These are phyloP conservation scores for Rhododendron henanense DNA, from an alignment of 148 eudicot species.

Conservation along the genomic window DNA sequence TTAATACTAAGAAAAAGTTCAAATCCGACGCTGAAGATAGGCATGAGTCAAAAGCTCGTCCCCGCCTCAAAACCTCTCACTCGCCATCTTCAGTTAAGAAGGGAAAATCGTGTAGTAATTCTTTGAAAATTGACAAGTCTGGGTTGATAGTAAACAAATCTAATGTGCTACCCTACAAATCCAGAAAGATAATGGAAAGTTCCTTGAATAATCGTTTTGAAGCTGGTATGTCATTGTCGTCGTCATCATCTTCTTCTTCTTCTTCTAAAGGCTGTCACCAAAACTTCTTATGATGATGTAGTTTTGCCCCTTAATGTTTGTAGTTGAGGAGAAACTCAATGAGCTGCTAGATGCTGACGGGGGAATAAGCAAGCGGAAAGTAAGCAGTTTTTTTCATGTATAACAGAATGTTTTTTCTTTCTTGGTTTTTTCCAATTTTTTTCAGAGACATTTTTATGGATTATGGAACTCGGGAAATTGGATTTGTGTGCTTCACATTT, in stretches of 20 bases:
- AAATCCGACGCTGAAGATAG: constrained; percentile 30
- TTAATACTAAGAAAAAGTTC: constrained; percentile 31
- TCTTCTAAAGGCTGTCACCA: background rate
- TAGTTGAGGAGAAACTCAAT: constrained; percentile 88
- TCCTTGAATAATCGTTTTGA: constrained; percentile 55
- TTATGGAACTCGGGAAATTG: background rate
- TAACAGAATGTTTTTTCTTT: background rate
- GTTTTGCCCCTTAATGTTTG: constrained; percentile 18
- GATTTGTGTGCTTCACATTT: background rate
- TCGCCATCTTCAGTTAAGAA: constrained; percentile 51
- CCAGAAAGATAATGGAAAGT: constrained; percentile 51
- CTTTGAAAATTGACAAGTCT: constrained; percentile 30
- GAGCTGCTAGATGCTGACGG: constrained; percentile 77
- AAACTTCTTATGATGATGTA: background rate
- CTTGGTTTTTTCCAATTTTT: background rate
- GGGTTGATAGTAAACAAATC: constrained; percentile 32
- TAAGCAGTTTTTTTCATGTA: constrained; percentile 20
- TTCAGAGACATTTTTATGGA: background rate
- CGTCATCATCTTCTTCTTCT: background rate
- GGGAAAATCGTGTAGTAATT: constrained; percentile 32
- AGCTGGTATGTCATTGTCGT: constrained; percentile 41
- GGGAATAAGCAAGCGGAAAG: constrained; percentile 93
- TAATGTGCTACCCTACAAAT: constrained; percentile 31
- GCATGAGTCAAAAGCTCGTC: constrained; percentile 29
- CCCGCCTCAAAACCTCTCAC: constrained; percentile 41